Conservation (phyloP, 495 filamentous ascomycete species). For the Talaromyces nanjingensis region DNA sequence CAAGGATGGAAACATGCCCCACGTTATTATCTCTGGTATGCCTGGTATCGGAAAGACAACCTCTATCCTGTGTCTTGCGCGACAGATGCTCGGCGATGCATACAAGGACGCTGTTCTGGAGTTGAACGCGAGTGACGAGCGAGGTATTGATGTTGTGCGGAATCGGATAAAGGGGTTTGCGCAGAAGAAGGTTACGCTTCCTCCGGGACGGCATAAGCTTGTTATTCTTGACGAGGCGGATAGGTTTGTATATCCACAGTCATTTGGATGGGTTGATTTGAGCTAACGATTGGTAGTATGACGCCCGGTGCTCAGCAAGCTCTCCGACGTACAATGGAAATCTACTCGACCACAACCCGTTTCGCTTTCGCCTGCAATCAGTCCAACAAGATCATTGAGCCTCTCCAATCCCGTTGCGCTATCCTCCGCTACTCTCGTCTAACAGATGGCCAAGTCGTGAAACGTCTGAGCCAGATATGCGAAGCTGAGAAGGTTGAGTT, state of each 20-base stretch:
- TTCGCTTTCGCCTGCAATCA: slow-evolving; percentile 99
- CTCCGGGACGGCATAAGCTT: slow-evolving; percentile 84
- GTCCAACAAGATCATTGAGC: slow-evolving; percentile 99
- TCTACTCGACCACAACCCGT: slow-evolving; percentile 91
- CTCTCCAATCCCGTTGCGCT: slow-evolving; percentile 90
- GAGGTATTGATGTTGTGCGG: slow-evolving; percentile 97
- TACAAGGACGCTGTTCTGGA: slow-evolving; percentile 98
- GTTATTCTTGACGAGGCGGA: slow-evolving; percentile 98
- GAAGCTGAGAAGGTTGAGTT: slow-evolving; percentile 81
- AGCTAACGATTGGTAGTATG: slow-evolving; percentile 52
- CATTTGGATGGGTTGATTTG: neutral
- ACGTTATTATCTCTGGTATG: slow-evolving; percentile 99
- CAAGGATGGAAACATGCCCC: slow-evolving; percentile 98
- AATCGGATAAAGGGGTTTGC: slow-evolving; percentile 98
- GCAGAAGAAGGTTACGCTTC: slow-evolving; percentile 97
- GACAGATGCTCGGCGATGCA: slow-evolving; percentile 83
- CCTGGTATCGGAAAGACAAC: slow-evolving; percentile 99
- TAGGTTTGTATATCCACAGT: slow-evolving; percentile 35
- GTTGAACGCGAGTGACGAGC: slow-evolving; percentile 91
- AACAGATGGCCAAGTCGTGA: slow-evolving; percentile 87
- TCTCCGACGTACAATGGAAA: slow-evolving; percentile 95
- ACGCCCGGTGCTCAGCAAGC: slow-evolving; percentile 95
- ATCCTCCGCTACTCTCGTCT: slow-evolving; percentile 92
- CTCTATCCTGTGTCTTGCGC: slow-evolving; percentile 85
- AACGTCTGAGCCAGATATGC: slow-evolving; percentile 83